A percentile compares a stretch with the other conserved stretches of the same genome.
Evolutionary conservation across 768 basidiomycete species (phyloP).

Genomic region (Stropharia rugosoannulata): DNA sequence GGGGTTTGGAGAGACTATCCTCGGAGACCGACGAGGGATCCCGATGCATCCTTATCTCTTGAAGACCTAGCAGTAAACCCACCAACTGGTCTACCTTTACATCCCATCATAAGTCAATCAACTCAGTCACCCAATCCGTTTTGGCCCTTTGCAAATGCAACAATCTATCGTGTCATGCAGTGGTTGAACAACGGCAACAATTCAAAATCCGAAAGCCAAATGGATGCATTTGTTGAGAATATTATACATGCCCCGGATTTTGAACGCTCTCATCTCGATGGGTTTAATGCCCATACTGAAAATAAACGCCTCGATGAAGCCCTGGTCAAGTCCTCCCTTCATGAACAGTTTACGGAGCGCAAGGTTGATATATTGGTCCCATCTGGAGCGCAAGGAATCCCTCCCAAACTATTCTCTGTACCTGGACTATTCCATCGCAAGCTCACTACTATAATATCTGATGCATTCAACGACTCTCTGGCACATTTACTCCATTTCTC

Average conservation of each 20-base stretch:
- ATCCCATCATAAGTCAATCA: too few species aligned
- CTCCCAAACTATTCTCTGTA: slow-evolving; percentile 19
- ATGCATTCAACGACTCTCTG: slow-evolving; percentile 16
- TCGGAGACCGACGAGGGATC: slow-evolving; percentile 21
- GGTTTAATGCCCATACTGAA: slow-evolving; percentile 11
- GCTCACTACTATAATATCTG: slow-evolving; percentile 21
- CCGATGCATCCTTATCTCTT: slow-evolving; percentile 9
- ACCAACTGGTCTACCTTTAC: too few species aligned
- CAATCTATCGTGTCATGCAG: slow-evolving; percentile 16
- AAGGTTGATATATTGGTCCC: slow-evolving; percentile 26
- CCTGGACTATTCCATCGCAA: slow-evolving; percentile 25
- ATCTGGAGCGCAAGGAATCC: slow-evolving; percentile 18
- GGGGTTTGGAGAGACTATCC: slow-evolving; percentile 21
- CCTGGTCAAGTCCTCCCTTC: slow-evolving; percentile 1
- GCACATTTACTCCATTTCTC: slow-evolving; percentile 22
- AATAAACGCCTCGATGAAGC: slow-evolving; percentile 11
- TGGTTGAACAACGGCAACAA: slow-evolving; percentile 21
- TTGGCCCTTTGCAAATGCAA: slow-evolving; percentile 9
- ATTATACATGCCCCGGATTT: slow-evolving; percentile 19
- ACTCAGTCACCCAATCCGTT: too few species aligned
- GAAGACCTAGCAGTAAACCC: not conserved
- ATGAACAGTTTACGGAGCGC: slow-evolving; percentile 9
- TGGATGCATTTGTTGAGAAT: slow-evolving; percentile 14
- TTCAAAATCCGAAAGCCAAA: slow-evolving; percentile 11
- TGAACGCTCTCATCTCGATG: slow-evolving; percentile 4